Evolutionary conservation across 495 filamentous ascomycete genomes (phyloP).

Genomic region (Neurospora tetrasperma): DNA sequence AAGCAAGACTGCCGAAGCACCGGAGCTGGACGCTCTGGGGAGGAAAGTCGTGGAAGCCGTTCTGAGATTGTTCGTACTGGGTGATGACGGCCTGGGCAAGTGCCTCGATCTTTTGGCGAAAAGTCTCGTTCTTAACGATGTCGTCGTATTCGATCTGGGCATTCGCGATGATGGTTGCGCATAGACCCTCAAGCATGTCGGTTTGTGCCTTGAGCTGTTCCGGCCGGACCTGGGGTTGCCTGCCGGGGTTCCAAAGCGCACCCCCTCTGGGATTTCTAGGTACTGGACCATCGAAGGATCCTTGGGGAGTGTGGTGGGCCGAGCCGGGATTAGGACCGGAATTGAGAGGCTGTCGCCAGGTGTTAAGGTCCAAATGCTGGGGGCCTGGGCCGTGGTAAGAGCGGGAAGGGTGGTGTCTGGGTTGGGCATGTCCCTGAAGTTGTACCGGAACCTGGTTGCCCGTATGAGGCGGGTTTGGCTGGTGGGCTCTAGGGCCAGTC

Average conservation of each 20-base stretch:
- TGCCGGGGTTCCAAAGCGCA: constrained; percentile 8
- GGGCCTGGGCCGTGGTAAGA: constrained; percentile 19
- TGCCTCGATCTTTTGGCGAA: constrained; percentile 46
- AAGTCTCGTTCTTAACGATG: constrained; percentile 49
- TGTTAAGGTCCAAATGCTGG: constrained; percentile 3
- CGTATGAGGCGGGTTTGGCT: not conserved
- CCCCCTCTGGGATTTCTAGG: constrained; percentile 6
- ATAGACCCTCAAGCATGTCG: constrained; percentile 35
- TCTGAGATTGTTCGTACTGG: constrained; percentile 33
- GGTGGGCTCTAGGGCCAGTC: not conserved
- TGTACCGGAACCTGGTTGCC: not conserved
- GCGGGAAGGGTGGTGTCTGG: constrained; percentile 21
- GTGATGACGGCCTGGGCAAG: constrained; percentile 45
- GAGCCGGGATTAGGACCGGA: constrained; percentile 6
- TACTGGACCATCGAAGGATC: constrained; percentile 8
- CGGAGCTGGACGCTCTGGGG: constrained; percentile 45
- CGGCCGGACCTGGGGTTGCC: constrained; percentile 10
- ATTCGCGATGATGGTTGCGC: constrained; percentile 26
- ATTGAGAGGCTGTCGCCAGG: constrained; percentile 13
- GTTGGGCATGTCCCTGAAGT: not conserved
- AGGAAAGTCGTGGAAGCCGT: constrained; percentile 30
- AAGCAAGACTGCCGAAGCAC: constrained; percentile 62
- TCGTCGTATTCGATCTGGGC: constrained; percentile 44
- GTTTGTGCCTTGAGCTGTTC: constrained; percentile 35
- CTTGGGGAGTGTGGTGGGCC: not conserved